Conservation (phyloP, 1,284 basidiomycete species). For the Ustilago crameri region DNA sequence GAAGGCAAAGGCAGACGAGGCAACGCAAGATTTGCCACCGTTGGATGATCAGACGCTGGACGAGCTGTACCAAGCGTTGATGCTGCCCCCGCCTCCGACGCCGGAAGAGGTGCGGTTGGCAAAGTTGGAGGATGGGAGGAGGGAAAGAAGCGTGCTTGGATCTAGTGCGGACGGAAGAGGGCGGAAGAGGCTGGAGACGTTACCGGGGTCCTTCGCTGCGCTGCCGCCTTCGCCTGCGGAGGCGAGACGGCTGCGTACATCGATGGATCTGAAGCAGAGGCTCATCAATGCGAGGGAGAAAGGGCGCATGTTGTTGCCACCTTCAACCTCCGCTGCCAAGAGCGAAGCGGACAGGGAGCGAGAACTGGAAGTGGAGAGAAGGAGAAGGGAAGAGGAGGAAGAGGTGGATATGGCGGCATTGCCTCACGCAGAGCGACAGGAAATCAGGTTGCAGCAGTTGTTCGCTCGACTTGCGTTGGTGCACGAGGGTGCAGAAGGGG, state of each 20-base stretch:
- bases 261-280: constrained; percentile 26
- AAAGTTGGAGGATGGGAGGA: constrained; percentile 27
- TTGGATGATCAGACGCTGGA: constrained; percentile 60
- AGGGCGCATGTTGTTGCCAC: constrained; percentile 26
- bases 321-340: constrained; percentile 3
- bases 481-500: constrained; percentile 7
- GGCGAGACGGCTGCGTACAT: constrained; percentile 5
- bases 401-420: constrained; percentile 23
- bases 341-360: neutral
- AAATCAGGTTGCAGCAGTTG: constrained; percentile 38
- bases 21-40: constrained; percentile 53
- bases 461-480: constrained; percentile 42
- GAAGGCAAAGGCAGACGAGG: constrained; percentile 44
- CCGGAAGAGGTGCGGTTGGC: constrained; percentile 41
- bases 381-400: neutral
- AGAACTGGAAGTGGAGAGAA: neutral
- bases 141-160: constrained; percentile 15
- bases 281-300: constrained; percentile 41
- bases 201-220: neutral
- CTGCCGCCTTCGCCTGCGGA: constrained; percentile 16
- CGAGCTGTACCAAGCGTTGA: constrained; percentile 58
- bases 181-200: constrained; percentile 9
- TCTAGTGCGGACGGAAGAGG: constrained; percentile 5
- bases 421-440: constrained; percentile 36
- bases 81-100: constrained; percentile 40